Evolutionary conservation across 345 rosid species (phyloP).

Genomic region (Pugionium dolabratum): DNA sequence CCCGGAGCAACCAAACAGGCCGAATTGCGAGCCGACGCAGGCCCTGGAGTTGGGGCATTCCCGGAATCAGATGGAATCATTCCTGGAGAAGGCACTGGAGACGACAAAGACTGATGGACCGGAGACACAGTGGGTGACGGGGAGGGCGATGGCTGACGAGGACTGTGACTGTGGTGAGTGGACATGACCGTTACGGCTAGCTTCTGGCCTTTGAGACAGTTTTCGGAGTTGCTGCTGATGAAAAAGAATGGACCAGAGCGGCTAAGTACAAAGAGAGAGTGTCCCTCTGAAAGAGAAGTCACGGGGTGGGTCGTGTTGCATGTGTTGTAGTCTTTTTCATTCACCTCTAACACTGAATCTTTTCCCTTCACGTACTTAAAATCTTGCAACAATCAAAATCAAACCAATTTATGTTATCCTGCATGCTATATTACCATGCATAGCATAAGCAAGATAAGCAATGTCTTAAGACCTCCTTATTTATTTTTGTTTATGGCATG

Average conservation of each 20-base stretch:
- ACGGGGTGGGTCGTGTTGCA: slow-evolving; percentile 64
- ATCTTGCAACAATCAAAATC: slow-evolving; percentile 20
- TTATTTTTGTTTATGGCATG: no score
- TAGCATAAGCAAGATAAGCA: no score
- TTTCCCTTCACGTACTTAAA: slow-evolving; percentile 44
- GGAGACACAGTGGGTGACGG: slow-evolving; percentile 21
- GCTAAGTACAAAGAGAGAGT: slow-evolving; percentile 51
- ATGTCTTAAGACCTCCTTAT: no score
- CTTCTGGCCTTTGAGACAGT: slow-evolving; percentile 66
- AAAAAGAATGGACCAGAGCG: slow-evolving; percentile 65
- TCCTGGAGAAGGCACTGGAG: slow-evolving; percentile 38
- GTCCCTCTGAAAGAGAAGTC: slow-evolving; percentile 58
- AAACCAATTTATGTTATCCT: neutral
- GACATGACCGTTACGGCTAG: slow-evolving; percentile 58
- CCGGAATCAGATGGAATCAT: slow-evolving; percentile 11
- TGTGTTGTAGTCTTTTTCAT: slow-evolving; percentile 52
- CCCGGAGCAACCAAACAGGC: slow-evolving; percentile 24
- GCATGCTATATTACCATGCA: neutral
- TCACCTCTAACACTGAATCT: slow-evolving; percentile 67
- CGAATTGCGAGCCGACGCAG: slow-evolving; percentile 25
- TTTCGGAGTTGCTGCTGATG: slow-evolving; percentile 56
- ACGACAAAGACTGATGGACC: slow-evolving; percentile 2
- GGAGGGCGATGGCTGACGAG: slow-evolving; percentile 27
- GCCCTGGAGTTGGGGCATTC: slow-evolving; percentile 32
- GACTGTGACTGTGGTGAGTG: slow-evolving; percentile 31